Percentiles rank a stretch among this genome's conserved stretches.
phyloP scores from a whole-genome alignment of 352 stramenopile genomes.

The Phytophthora pisi region DNA sequence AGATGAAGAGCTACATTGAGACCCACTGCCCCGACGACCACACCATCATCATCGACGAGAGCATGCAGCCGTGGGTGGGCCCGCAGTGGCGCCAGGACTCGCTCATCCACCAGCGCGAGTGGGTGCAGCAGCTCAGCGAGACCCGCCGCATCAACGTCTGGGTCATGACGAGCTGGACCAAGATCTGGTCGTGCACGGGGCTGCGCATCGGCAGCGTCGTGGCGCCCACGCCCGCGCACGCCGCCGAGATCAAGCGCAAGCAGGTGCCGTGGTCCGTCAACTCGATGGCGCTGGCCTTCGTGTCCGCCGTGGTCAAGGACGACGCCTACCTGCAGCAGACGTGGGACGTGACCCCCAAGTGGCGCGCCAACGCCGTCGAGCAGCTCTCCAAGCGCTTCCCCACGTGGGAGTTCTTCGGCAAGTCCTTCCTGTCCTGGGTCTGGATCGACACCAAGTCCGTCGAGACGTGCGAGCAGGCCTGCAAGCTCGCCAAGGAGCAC shows the following conservation, averaged over 20 bases:
- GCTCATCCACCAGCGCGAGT: conserved; percentile 88
- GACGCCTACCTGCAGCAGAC: conserved; percentile 80
- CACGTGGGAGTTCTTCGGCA: conserved; percentile 69
- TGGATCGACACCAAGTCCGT: conserved; percentile 88
- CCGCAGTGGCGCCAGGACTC: conserved; percentile 84
- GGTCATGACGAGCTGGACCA: conserved; percentile 93
- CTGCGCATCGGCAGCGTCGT: conserved; percentile 90
- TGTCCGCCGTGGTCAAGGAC: conserved; percentile 84
- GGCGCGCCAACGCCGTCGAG: conserved; percentile 67
- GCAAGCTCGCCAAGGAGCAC: conserved; percentile 77
- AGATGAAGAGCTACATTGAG: conserved; percentile 91
- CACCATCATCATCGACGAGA: conserved; percentile 92
- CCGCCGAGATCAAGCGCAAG: conserved; percentile 88
- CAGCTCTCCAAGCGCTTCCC: conserved; percentile 67
- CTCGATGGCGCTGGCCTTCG: conserved; percentile 88
- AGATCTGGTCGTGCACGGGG: conserved; percentile 93
- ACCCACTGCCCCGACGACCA: conserved; percentile 81
- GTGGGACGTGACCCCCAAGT: conserved; percentile 84
- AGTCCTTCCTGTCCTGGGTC: conserved; percentile 86
- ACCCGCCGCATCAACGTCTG: conserved; percentile 87
- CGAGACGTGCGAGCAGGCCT: conserved; percentile 57
- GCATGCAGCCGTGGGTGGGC: conserved; percentile 91
- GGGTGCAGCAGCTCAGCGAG: conserved; percentile 74
- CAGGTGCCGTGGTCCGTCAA: conserved; percentile 93
- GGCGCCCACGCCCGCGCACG: conserved; percentile 76